Evolutionary conservation across 495 filamentous ascomycete genomes (phyloP).

Genomic region (Penicillium silybi): DNA sequence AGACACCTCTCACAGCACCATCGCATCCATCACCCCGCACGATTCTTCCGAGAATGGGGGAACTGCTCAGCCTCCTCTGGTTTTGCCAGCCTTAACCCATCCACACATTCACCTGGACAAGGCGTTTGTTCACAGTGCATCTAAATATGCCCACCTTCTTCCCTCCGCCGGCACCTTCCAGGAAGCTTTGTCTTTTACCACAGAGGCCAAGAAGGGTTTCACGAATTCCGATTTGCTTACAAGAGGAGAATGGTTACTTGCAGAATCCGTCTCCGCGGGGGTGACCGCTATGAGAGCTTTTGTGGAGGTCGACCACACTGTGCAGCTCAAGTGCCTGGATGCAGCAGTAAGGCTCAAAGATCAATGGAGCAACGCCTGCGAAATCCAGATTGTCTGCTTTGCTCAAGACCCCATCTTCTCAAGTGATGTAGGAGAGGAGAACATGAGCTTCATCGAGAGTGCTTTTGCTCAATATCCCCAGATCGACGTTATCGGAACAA

Average conservation of each 20-base stretch:
- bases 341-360: conserved; percentile 56
- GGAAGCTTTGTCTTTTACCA: conserved; percentile 62
- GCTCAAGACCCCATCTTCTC: conserved; percentile 70
- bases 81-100: conserved; percentile 60
- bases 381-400: conserved; percentile 69
- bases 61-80: conserved; percentile 16
- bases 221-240: conserved; percentile 54
- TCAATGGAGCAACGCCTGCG: conserved; percentile 49
- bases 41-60: conserved; percentile 14
- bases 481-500: conserved; percentile 63
- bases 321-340: conserved; percentile 54
- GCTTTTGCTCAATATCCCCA: conserved; percentile 33
- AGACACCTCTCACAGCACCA: conserved; percentile 23
- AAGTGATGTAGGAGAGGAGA: conserved; percentile 41
- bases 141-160: conserved; percentile 56
- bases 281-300: conserved; percentile 72
- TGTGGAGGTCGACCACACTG: conserved; percentile 67
- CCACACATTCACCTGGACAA: conserved; percentile 78
- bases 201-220: conserved; percentile 60
- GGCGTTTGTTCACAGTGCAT: conserved; percentile 58
- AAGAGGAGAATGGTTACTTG: conserved; percentile 62
- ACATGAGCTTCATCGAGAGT: conserved; percentile 43
- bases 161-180: conserved; percentile 57
- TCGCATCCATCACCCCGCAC: conserved; percentile 37
- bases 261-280: conserved; percentile 61